These are phyloP conservation scores for Aspergillus aculeatinus DNA, from an alignment of 2,329 filamentous ascomycete genomes.

Conservation along the genomic window DNA sequence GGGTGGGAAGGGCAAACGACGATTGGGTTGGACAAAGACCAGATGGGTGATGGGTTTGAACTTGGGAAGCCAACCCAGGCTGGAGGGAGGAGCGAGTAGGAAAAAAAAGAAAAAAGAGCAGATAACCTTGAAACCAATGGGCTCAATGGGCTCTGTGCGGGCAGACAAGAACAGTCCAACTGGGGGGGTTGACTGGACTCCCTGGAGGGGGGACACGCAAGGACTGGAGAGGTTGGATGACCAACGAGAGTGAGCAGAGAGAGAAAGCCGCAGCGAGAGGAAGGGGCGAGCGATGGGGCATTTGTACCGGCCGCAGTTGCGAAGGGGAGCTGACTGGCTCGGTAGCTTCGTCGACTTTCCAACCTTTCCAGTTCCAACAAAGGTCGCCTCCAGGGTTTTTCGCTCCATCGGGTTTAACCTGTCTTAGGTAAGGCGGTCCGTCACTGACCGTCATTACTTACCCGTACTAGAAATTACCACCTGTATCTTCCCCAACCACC, in stretches of 20 bases:
- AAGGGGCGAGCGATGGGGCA: constrained; percentile 42
- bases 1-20: constrained; percentile 17
- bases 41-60: constrained; percentile 19
- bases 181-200: constrained; percentile 23
- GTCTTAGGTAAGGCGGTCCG: neutral
- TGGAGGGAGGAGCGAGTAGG: constrained; percentile 18
- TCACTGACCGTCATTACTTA: neutral
- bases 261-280: constrained; percentile 34
- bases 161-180: constrained; percentile 17
- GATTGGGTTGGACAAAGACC: constrained; percentile 22
- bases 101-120: constrained; percentile 22
- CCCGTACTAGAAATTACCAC: too few species aligned
- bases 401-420: constrained; percentile 13
- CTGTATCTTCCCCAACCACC: too few species aligned
- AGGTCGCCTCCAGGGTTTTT: constrained; percentile 15
- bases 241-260: constrained; percentile 44
- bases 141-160: constrained; percentile 22
- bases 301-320: constrained; percentile 36
- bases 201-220: constrained; percentile 24
- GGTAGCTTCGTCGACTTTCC: constrained; percentile 9
- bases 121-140: constrained; percentile 16
- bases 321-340: constrained; percentile 28
- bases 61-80: constrained; percentile 17
- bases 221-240: constrained; percentile 33
- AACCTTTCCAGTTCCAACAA: constrained; percentile 21